These are phyloP conservation scores for Sugiyamaella novakii DNA, from an alignment of 1,139 yeast species.

Conservation along the genomic window DNA sequence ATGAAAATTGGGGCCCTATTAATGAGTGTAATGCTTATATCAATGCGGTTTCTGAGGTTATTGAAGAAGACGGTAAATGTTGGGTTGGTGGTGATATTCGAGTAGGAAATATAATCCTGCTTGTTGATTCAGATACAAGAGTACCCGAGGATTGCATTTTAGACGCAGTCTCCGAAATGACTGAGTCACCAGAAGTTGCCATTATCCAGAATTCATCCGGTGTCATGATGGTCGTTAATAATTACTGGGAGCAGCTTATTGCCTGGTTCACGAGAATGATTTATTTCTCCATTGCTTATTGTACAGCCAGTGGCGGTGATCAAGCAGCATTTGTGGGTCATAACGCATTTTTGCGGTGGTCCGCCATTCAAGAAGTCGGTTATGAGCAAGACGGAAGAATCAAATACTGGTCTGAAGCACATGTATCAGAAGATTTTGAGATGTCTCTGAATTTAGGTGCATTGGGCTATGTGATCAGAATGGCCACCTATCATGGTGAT, in stretches of 20 bases:
- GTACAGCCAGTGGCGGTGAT: neutral
- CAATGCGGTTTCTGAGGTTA: neutral
- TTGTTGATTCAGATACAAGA: neutral
- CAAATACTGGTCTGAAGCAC: neutral
- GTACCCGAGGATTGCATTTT: neutral
- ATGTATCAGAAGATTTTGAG: neutral
- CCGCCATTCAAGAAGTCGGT: neutral
- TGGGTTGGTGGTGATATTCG: neutral
- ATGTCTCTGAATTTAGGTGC: neutral
- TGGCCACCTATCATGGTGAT: neutral
- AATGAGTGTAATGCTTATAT: neutral
- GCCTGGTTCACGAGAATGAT: conserved; percentile 1
- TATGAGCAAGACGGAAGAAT: neutral
- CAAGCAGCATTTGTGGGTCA: neutral
- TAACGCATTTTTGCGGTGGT: conserved; percentile 2
- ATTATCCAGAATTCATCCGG: conserved; percentile 1
- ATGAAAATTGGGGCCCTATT: neutral
- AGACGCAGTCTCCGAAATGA: neutral
- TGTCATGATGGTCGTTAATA: conserved; percentile 1
- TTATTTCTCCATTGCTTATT: neutral
- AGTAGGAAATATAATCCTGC: neutral
- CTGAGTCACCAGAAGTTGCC: neutral
- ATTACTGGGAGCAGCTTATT: conserved; percentile 1
- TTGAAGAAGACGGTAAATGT: neutral
- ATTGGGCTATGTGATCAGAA: neutral